These are phyloP conservation scores for Dactylellina haptotyla DNA, from an alignment of 2,329 filamentous ascomycete genomes.

Conservation along the genomic window DNA sequence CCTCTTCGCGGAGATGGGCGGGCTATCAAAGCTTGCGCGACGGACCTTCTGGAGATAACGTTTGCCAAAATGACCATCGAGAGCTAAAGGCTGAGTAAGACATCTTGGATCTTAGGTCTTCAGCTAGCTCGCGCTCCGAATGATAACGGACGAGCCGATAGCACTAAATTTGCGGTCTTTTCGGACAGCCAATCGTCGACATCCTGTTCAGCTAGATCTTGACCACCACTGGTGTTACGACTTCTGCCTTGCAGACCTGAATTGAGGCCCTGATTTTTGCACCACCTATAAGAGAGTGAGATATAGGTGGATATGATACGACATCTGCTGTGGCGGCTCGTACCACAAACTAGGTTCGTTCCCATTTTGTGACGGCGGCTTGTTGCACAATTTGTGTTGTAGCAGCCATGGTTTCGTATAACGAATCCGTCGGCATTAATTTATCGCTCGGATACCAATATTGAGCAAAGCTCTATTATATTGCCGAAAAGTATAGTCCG, in stretches of 20 bases:
- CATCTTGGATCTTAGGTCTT: not conserved
- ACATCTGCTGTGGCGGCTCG: slow-evolving; percentile 6
- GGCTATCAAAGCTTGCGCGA: not conserved
- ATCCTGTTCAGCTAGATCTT: not conserved
- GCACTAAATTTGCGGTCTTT: not conserved
- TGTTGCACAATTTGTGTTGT: slow-evolving; percentile 51
- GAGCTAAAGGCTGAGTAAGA: not conserved
- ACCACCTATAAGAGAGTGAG: slow-evolving; percentile 35
- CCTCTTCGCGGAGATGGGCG: no score
- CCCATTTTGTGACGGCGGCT: not conserved
- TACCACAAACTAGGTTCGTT: slow-evolving; percentile 6
- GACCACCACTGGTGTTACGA: slow-evolving; percentile 30
- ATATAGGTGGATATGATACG: slow-evolving; percentile 39
- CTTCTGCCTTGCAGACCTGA: not conserved
- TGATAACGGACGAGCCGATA: not conserved
- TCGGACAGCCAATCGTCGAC: not conserved
- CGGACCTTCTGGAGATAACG: not conserved
- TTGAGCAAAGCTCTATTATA: slow-evolving; percentile 4
- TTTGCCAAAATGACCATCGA: not conserved
- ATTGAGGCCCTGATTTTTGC: slow-evolving; percentile 19
- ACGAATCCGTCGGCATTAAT: not conserved
- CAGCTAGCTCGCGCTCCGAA: not conserved
- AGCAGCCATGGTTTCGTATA: not conserved
- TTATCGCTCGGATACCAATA: not conserved
- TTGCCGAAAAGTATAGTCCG: not conserved